Base-by-base conservation (phyloP, 805 yeast species). In the Starmerella sirachaensis region DNA sequence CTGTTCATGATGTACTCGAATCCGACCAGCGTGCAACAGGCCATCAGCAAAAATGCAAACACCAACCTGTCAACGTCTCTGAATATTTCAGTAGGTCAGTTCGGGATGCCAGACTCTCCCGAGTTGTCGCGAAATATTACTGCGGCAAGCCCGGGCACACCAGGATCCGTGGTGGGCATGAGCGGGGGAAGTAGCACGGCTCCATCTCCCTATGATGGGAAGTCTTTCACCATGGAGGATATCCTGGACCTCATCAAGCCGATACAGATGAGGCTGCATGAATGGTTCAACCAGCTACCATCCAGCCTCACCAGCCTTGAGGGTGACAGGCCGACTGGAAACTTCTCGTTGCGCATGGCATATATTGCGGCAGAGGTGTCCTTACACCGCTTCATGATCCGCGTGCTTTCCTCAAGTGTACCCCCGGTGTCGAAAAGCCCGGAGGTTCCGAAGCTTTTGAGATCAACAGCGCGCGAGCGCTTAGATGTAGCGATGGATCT, bases 321-420 rank as follows among this genome's bases (percentile, higher is more conserved):
- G 18, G 48, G 53, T 8, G 47, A 52, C 8, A 19, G 40, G 18
- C 46, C 52, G 11, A 42, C 78, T 75, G 81, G 68, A 38, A 78
- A 77, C 50, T 69, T 86, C 12, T 77, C 78, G 54, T 62, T 86
- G 35, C 93, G 85, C 40, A 59, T 86, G 32, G 79, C 93, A 1
- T 86, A 86, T 56, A 81, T 85, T 60, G 88, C 93, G 0, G 79
- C 93, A 0, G 97, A 86, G 54, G 72, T 86, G 26, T 79, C 91
- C 0, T 62, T 86, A 18, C 96, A 86, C 57, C 63, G 96, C n/a
- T 48, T 58, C 20, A 60, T 61, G 17, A 57, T 60, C 24, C 41
- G 58, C 10, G 19, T 44, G 16, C 29, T 43, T 35, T 37, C 48
- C 49, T 32, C 29, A 14, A 6, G 66, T 66, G 22, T 32, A 11